Conservation (phyloP, 2,329 filamentous ascomycete species). For the Teratosphaeria gauchensis region DNA sequence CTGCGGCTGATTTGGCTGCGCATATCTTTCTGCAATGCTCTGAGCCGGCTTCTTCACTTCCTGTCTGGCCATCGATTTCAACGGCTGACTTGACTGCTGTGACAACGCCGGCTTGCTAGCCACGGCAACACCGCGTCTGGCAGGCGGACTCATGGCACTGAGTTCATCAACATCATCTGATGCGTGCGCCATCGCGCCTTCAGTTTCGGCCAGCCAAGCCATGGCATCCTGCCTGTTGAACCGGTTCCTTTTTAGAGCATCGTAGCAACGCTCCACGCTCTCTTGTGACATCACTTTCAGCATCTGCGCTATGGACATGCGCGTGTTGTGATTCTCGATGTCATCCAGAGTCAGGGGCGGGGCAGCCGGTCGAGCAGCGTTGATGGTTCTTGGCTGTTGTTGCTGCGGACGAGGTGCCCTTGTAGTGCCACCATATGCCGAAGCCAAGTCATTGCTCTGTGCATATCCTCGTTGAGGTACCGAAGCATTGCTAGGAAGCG, state of each 20-base stretch:
- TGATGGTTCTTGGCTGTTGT: not conserved
- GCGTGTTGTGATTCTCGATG: slow-evolving; percentile 41
- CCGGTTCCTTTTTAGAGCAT: slow-evolving; percentile 41
- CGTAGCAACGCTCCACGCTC: slow-evolving; percentile 38
- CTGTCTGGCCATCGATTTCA: slow-evolving; percentile 42
- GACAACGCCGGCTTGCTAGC: slow-evolving; percentile 4
- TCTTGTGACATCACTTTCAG: slow-evolving; percentile 37
- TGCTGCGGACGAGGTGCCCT: slow-evolving; percentile 12
- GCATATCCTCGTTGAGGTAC: not conserved
- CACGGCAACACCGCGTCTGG: slow-evolving; percentile 18
- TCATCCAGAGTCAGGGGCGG: slow-evolving; percentile 38
- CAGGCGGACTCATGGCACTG: slow-evolving; percentile 12
- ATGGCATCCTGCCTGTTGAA: slow-evolving; percentile 49
- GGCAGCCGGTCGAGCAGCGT: not conserved
- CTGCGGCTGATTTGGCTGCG: slow-evolving; percentile 4
- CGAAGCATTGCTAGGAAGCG: slow-evolving; percentile 9
- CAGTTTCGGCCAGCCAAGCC: slow-evolving; percentile 35
- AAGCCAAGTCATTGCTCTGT: slow-evolving; percentile 33
- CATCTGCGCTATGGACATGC: slow-evolving; percentile 45
- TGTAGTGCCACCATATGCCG: slow-evolving; percentile 27
- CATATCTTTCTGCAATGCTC: slow-evolving; percentile 41
- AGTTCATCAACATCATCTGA: slow-evolving; percentile 18
- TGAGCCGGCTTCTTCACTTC: slow-evolving; percentile 45
- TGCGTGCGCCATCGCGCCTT: slow-evolving; percentile 1
- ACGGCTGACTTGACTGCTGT: slow-evolving; percentile 12